Conservation (phyloP, 371 early-diverging fungal genomes). For the Actinomortierella ambigua region DNA sequence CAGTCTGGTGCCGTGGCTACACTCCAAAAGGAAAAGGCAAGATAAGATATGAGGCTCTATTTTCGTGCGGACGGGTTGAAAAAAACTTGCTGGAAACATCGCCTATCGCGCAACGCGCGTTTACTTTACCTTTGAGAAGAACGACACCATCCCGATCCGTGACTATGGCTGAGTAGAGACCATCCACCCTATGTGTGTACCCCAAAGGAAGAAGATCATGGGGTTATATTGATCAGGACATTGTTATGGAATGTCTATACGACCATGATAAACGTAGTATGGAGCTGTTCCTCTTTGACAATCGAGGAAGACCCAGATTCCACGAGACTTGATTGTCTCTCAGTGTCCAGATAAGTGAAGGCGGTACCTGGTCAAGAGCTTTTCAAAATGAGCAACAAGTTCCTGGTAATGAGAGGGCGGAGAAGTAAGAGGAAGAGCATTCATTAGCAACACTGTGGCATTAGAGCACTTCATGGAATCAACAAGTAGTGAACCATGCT, state of each 20-base stretch:
- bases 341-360: background rate
- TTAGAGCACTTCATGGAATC: too few species aligned
- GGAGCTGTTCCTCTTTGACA: too few species aligned
- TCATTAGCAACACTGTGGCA: too few species aligned
- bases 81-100: background rate
- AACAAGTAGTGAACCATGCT: too few species aligned
- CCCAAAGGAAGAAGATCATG: background rate
- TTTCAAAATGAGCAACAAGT: constrained; percentile 48
- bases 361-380: constrained; percentile 40
- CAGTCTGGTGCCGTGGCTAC: constrained; percentile 40
- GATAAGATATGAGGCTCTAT: too few species aligned
- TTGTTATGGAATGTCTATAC: too few species aligned
- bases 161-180: constrained; percentile 59
- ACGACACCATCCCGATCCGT: constrained; percentile 70
- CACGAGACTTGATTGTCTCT: too few species aligned
- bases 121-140: constrained; percentile 63
- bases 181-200: constrained; percentile 44
- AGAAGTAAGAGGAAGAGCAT: background rate
- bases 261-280: too few species aligned
- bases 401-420: constrained; percentile 14
- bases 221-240: too few species aligned
- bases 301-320: too few species aligned
- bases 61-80: background rate
- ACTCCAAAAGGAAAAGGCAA: background rate
- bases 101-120: too few species aligned